These are phyloP conservation scores for Backusella liffmaniae DNA, from an alignment of 192 early-diverging fungal genomes.

Conservation along the genomic window DNA sequence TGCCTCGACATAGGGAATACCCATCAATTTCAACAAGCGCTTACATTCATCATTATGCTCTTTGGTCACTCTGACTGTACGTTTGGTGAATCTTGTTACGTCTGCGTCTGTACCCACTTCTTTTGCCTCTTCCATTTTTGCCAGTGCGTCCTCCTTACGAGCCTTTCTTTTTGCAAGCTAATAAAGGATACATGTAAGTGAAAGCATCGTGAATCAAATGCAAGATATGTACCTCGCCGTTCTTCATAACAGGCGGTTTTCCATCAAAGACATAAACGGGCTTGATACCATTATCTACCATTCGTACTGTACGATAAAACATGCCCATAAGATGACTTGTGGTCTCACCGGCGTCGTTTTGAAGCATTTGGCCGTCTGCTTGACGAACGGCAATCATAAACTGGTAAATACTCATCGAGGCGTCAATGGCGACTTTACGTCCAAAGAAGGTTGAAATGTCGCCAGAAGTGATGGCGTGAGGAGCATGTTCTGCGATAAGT, in stretches of 20 bases:
- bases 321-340: constrained; percentile 98
- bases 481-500: constrained; percentile 90
- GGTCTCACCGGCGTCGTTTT: constrained; percentile 86
- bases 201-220: neutral
- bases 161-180: constrained; percentile 73
- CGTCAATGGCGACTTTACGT: constrained; percentile 95
- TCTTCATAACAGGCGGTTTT: constrained; percentile 91
- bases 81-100: constrained; percentile 81
- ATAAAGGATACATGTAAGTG: neutral
- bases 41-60: constrained; percentile 95
- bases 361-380: constrained; percentile 85
- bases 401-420: constrained; percentile 97
- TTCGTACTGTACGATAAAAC: constrained; percentile 94
- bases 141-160: constrained; percentile 67
- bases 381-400: constrained; percentile 95
- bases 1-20: constrained; percentile 90
- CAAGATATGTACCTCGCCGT: constrained; percentile 66
- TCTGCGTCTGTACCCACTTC: constrained; percentile 77
- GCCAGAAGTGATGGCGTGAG: constrained; percentile 77
- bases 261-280: constrained; percentile 98
- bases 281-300: constrained; percentile 97
- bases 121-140: constrained; percentile 67
- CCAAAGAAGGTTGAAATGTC: constrained; percentile 90
- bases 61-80: constrained; percentile 88
- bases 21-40: constrained; percentile 85